Evolutionary conservation across 192 early-diverging fungal genomes (phyloP).

Genomic region (Piromyces sp.): DNA sequence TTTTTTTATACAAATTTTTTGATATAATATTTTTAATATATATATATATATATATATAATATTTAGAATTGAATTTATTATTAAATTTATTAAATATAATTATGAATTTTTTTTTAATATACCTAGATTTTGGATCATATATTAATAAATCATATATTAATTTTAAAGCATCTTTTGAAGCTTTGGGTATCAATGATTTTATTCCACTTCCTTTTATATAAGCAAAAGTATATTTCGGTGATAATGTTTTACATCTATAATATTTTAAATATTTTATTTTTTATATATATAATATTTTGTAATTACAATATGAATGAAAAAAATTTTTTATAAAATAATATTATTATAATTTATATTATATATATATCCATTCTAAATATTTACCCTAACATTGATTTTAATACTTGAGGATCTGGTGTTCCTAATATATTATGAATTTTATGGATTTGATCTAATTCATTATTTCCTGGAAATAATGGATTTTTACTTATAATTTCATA

Average conservation of each 20-base stretch:
- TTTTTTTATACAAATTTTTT: no score
- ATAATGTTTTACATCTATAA: neutral
- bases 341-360: no score
- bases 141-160: neutral
- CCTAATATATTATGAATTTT: conserved; percentile 37
- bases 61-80: no score
- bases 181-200: neutral
- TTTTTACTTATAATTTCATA: conserved; percentile 27
- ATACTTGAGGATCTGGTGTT: conserved; percentile 13
- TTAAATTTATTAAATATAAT: no score
- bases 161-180: neutral
- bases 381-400: conserved; percentile 1
- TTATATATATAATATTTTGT: no score
- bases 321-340: no score
- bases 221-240: neutral
- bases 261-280: no score
- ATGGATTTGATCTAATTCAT: conserved; percentile 44
- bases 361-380: no score
- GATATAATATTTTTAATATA: neutral
- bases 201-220: neutral
- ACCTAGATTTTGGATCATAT: neutral
- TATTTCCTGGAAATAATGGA: conserved; percentile 38
- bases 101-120: neutral
- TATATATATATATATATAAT: no score
- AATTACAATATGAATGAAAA: no score